These are phyloP conservation scores for Eremomyces bilateralis DNA, from an alignment of 495 filamentous ascomycete genomes.

Conservation along the genomic window DNA sequence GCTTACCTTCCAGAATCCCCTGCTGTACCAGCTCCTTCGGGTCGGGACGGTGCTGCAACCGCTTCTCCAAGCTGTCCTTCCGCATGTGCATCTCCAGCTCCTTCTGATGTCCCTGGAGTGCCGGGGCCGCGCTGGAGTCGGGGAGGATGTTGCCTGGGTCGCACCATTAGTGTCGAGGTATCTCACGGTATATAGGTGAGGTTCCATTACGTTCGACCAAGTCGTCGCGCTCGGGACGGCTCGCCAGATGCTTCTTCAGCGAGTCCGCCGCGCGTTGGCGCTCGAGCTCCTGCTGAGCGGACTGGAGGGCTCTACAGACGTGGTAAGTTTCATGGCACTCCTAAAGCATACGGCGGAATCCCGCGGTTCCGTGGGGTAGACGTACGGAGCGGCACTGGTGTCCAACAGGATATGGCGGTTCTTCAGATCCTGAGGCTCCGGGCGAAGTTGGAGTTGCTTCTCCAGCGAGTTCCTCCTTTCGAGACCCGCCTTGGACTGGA, in stretches of 20 bases:
- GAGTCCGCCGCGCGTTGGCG: slow-evolving; percentile 40
- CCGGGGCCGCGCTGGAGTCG: slow-evolving; percentile 50
- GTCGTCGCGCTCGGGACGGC: slow-evolving; percentile 39
- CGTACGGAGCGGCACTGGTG: neutral
- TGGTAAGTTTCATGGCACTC: too few relatives aligned
- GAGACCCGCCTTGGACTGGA: slow-evolving; percentile 10
- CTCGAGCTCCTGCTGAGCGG: slow-evolving; percentile 37
- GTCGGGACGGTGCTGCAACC: slow-evolving; percentile 48
- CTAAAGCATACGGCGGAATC: too few relatives aligned
- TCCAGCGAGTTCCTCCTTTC: slow-evolving; percentile 77
- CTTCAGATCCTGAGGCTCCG: slow-evolving; percentile 61
- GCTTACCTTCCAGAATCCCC: slow-evolving; percentile 32
- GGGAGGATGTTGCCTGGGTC: slow-evolving; percentile 52
- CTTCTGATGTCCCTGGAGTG: slow-evolving; percentile 36
- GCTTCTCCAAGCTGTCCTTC: slow-evolving; percentile 43
- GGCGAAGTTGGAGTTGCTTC: slow-evolving; percentile 59
- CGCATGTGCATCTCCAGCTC: slow-evolving; percentile 45
- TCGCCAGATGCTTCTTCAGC: slow-evolving; percentile 43
- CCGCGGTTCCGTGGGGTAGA: too few relatives aligned
- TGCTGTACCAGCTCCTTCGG: slow-evolving; percentile 55
- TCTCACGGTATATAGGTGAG: too few relatives aligned
- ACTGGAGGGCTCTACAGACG: slow-evolving; percentile 46
- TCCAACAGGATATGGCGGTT: slow-evolving; percentile 19
- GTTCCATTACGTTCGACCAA: slow-evolving; percentile 59
- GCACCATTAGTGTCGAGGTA: too few relatives aligned